Evolutionary conservation across 192 early-diverging fungal species (phyloP), one percentile per base, ranked within the genome.

Genomic region (Helicostylum pulchrum): DNA sequence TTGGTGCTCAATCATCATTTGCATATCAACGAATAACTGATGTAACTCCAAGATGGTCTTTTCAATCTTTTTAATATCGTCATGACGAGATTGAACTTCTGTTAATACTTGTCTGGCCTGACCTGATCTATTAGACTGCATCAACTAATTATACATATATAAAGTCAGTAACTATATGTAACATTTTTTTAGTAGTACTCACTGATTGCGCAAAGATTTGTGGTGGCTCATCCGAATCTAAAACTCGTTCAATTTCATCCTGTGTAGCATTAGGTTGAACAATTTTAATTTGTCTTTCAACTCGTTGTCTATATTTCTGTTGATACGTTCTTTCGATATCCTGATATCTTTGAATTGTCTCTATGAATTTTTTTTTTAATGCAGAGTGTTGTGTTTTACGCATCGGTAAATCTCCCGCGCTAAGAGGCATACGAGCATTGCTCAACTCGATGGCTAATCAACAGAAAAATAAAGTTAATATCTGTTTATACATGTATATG

Each of bases 21-120:
- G 80, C 91, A 95, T 93, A 64, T 95, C 92, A 39, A 90, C 85
- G 60, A 94, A 95, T 32, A 95, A 73, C 79, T 93, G 87, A 75
- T 92, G 90, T 47, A 95, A 76, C 82, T 95, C 92, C 84, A 92
- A 65, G 68, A 94, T 92, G 14, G 87, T 90, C 68, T 84, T 87
- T 77, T 95, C 93, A 68, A 95, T 94, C 76, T 88, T 85, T 63
- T 92, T 80, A 53, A 95, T 91, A 63, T 95, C 93, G 60, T 87
- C 77, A 64, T 95, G 93, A 39, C 90, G 78, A 61, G 86, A 78
- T 76, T 95, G 92, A 39, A 95, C 92, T 73, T 94, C 92, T 32
- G 82, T 69, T 17, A 95, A 67, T 7, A 91, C 93, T 42, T 81
- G 79, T 17, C 80, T 78, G n/a, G 93, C 93, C 65, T 93, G 89